phyloP scores from a whole-genome alignment of 768 basidiomycete species.

The Postia placenta region DNA sequence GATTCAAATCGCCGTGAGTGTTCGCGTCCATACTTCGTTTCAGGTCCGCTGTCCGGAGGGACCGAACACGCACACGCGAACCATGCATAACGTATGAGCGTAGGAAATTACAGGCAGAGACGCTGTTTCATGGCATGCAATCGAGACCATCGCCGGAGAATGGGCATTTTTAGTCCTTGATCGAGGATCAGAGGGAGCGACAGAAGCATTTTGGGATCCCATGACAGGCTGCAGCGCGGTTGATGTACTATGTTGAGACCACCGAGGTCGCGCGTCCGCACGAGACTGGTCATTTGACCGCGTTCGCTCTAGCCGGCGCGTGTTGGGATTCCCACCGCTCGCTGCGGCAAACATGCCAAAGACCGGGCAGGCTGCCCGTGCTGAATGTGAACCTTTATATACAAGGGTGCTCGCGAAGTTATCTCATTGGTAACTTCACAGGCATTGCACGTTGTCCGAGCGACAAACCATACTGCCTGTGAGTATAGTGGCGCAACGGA shows the following conservation, averaged over 20 bases:
- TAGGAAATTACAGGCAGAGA: background rate
- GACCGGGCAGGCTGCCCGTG: too few species aligned
- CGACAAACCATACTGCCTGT: too few species aligned
- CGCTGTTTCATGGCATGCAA: background rate
- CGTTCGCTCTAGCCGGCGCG: background rate
- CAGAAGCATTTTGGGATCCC: background rate
- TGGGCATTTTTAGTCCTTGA: too few species aligned
- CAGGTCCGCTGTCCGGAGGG: background rate
- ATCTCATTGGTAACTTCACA: too few species aligned
- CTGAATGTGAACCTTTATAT: too few species aligned
- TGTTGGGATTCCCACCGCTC: too few species aligned
- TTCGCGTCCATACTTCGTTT: background rate
- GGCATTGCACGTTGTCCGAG: too few species aligned
- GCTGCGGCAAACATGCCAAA: too few species aligned
- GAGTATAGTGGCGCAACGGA: too few species aligned
- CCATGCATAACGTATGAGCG: background rate
- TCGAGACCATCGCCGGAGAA: too few species aligned
- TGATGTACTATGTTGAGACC: background rate
- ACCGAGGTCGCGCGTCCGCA: background rate
- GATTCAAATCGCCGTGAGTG: background rate
- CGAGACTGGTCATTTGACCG: constrained; percentile 3
- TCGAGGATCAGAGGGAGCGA: background rate
- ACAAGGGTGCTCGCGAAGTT: too few species aligned
- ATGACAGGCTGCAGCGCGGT: background rate
- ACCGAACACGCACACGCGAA: background rate